Base-by-base conservation (phyloP, 495 filamentous ascomycete species). In the Lineolata rhizophorae region DNA sequence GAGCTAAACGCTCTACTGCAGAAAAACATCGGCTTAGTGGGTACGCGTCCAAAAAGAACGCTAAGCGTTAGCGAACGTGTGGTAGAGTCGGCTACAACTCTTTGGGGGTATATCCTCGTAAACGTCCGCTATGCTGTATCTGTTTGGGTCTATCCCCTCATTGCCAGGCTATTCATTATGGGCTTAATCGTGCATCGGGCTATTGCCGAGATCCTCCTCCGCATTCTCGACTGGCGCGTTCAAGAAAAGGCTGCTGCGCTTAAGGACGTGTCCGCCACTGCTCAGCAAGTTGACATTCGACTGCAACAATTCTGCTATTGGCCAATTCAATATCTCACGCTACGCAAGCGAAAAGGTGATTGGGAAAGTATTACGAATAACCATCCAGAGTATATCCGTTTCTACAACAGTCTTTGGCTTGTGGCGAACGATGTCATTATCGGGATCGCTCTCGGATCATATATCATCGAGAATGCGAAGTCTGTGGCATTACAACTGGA, bases 401-500 rank as follows among this genome's bases (percentile, higher is more conserved):
- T 99, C 52, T 99, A 93, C 52, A 95, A 94, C 55, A 93, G 83
- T 43, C 58, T 99, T 13, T 99, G 87, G 87, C 77, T 99, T 15
- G 87, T 99, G 12, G 82, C 83, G 14, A 99, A 99, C 51, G 87
- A 99, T 56, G 75, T 94, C 20, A 99, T 99, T 35, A 99, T 99
- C 22, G 90, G 87, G 10, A 93, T 95, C 44, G 90, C 87, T 4
- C 54, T 95, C 11, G 87, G 87, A 0, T 87, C 82, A 0, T 95
- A 93, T 50, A 91, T 99, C 41, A 87, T 95, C 33, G 87, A 95
- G 46, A 94, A 95, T 45, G 70, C 81, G 1, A 63, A 67, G 29
- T 79, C 72, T 67, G 81, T 94, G 10, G 82, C 81, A 16, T 64
- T 68, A 34, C 72, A 78, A 44, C 81, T 95, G 39, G 76, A 78